A percentile compares a stretch with the other conserved stretches of the same genome.
Evolutionary conservation across 768 basidiomycete genomes (phyloP).

Genomic region (Lactarius quietus): DNA sequence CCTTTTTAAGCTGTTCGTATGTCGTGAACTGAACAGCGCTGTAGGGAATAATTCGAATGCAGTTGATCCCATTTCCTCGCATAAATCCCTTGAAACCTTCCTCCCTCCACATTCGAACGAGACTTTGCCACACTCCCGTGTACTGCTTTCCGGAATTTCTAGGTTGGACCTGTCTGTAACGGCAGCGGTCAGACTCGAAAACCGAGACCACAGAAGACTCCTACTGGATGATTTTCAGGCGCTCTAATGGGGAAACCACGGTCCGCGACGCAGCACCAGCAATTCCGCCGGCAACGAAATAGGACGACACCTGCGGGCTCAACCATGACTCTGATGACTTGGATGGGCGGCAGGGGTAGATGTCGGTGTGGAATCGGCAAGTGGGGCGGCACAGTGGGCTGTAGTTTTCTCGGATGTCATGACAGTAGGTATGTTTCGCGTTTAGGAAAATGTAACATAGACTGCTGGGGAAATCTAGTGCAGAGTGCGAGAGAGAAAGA

Average conservation of each 20-base stretch:
- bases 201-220: conserved; percentile 29
- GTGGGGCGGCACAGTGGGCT: conserved; percentile 1
- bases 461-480: conserved; percentile 9
- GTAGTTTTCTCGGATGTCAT: conserved; percentile 23
- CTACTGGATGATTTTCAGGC: conserved; percentile 96
- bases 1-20: conserved; percentile 90
- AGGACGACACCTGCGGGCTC: conserved; percentile 40
- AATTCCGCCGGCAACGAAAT: conserved; percentile 53
- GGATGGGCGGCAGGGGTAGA: neutral
- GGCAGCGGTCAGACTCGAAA: conserved; percentile 1
- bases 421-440: neutral
- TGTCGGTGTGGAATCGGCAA: neutral
- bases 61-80: conserved; percentile 92
- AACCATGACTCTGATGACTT: conserved; percentile 26
- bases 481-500: neutral
- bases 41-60: conserved; percentile 90
- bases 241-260: conserved; percentile 87
- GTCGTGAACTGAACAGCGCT: conserved; percentile 82
- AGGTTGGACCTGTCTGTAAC: conserved; percentile 83
- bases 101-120: conserved; percentile 88
- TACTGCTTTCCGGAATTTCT: conserved; percentile 60
- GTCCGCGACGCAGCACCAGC: conserved; percentile 76
- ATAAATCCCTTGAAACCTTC: conserved; percentile 93
- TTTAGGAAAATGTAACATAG: conserved; percentile 18
- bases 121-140: conserved; percentile 78